Evolutionary conservation across 139 green algal genomes (phyloP), one percentile per base, ranked within the genome.

Genomic region (Picochlorum sp.): DNA sequence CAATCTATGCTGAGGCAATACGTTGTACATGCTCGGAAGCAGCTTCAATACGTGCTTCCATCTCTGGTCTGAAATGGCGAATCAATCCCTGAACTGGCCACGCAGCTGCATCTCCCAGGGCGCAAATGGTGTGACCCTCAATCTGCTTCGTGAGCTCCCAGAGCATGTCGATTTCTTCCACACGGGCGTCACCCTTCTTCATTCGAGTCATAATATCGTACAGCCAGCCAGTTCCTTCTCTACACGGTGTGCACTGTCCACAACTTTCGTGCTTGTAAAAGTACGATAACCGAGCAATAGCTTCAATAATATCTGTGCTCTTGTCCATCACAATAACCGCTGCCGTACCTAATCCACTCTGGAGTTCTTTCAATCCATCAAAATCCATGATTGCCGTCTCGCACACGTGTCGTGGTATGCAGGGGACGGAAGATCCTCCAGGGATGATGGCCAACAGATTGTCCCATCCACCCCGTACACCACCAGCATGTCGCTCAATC

Each of bases 251-350:
- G 82, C 82, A 89, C 75, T 89, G 82, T 32, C 82, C 82, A 68
- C 82, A 89, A 60, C 61, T 79, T 65, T 89, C 82, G 72, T 87
- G 79, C 70, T 89, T 89, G 83, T 89, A 89, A 69, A 89, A 89
- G 64, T 88, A 89, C 20, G 49, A 51, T 51, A 89, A 73, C 24
- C 82, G 69, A 18, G 68, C 62, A 58, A 88, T 85, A 2, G 83
- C 83, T 46, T 90, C 83, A 3, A 89, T 65, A 11, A 89, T 59
- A 51, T 89, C 83, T 3, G 83, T 89, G 23, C 28, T 69, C 71
- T 85, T 89, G 67, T 89, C 82, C 82, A 89, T 89, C 44, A 89
- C 83, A 52, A 89, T 89, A 15, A 89, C 83, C 1, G 83, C 83
- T 2, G 82, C 83, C 21, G 83, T 89, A n/a, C 83, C 83, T 38